Evolutionary conservation across 306 rosid genomes (phyloP).

Genomic region (Medicago arabica): DNA sequence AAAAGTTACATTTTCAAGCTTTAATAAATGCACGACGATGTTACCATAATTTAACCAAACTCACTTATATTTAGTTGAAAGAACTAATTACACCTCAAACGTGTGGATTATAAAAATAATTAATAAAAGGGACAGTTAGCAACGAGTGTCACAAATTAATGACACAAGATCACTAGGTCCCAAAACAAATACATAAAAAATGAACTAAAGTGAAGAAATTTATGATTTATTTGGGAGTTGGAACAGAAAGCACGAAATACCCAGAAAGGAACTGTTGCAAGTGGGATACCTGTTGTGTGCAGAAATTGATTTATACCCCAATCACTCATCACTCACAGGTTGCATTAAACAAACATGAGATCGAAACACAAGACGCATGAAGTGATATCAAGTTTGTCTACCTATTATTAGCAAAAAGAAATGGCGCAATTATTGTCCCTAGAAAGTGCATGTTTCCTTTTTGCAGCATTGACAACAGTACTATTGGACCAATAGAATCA

Average conservation of each 20-base stretch:
- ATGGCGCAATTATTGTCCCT: constrained; percentile 47
- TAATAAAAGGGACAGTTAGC: background rate
- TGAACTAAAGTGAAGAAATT: background rate
- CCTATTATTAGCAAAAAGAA: constrained; percentile 43
- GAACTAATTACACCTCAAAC: background rate
- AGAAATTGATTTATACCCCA: constrained; percentile 39
- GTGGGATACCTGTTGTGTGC: constrained; percentile 48
- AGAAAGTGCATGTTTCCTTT: constrained; percentile 49
- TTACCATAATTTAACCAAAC: too few species aligned
- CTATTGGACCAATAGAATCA: constrained; percentile 49
- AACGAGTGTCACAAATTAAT: background rate
- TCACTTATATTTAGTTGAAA: background rate
- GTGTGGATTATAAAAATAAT: background rate
- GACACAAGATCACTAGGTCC: background rate
- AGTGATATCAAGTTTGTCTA: constrained; percentile 28
- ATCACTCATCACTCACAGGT: constrained; percentile 29
- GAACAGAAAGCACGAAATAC: constrained; percentile 41
- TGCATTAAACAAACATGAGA: constrained; percentile 15
- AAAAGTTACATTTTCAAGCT: too few species aligned
- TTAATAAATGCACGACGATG: too few species aligned
- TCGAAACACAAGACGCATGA: constrained; percentile 40
- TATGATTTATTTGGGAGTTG: constrained; percentile 8
- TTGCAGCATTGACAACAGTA: constrained; percentile 43
- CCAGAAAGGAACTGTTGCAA: constrained; percentile 36
- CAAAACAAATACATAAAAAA: background rate